phyloP scores from a whole-genome alignment of 1,284 basidiomycete genomes.

The Ustilago xerochloae region DNA sequence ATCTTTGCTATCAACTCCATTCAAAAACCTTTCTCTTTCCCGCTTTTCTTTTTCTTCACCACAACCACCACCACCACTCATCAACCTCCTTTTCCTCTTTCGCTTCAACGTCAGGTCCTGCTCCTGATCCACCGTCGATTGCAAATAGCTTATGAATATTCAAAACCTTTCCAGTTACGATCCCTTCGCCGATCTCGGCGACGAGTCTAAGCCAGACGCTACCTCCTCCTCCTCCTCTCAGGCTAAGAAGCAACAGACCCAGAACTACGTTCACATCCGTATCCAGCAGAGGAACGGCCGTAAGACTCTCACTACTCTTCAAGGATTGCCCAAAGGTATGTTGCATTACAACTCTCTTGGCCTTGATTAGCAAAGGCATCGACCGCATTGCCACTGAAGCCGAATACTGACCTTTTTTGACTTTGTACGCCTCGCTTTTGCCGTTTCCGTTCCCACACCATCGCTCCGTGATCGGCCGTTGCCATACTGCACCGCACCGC shows the following conservation, averaged over 20 bases:
- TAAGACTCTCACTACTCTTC: constrained; percentile 97
- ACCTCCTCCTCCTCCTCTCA: no score
- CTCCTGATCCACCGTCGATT: constrained; percentile 48
- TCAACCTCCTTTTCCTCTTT: neutral
- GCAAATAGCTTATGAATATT: constrained; percentile 66
- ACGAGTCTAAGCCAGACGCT: constrained; percentile 54
- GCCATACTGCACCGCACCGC: neutral
- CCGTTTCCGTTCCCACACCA: neutral
- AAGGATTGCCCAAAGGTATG: constrained; percentile 91
- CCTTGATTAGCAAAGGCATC: neutral
- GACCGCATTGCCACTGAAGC: constrained; percentile 1
- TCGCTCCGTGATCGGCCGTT: neutral
- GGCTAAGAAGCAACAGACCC: constrained; percentile 57
- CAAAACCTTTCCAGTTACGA: constrained; percentile 68
- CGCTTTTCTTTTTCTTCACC: constrained; percentile 1
- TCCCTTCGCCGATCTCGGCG: constrained; percentile 68
- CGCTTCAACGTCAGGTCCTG: constrained; percentile 39
- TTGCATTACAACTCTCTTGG: neutral
- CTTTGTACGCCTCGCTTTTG: no score
- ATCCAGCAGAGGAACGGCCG: constrained; percentile 99
- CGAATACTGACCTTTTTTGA: neutral
- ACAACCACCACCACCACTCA: constrained; percentile 2
- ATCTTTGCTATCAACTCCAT: neutral
- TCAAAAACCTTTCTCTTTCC: constrained; percentile 1
- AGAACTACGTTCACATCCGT: constrained; percentile 71